These are phyloP conservation scores for Volutella citrinella DNA, from an alignment of 2,329 filamentous ascomycete genomes.

Conservation along the genomic window DNA sequence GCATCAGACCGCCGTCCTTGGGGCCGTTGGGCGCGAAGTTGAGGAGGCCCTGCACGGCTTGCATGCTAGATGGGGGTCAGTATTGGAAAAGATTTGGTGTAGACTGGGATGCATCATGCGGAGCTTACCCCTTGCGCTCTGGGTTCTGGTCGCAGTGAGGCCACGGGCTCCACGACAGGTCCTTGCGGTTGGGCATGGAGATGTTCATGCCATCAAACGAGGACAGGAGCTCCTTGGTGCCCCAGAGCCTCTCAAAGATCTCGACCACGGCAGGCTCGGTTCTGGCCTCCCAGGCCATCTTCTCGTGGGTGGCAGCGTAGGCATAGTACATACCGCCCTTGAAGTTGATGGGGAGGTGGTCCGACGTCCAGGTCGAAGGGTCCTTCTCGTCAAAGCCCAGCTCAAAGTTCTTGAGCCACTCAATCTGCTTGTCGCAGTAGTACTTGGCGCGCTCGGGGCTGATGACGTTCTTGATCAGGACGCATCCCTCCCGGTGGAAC, in stretches of 20 bases:
- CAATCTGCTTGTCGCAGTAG: slow-evolving; percentile 22
- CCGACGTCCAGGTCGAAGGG: slow-evolving; percentile 16
- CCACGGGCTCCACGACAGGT: slow-evolving; percentile 26
- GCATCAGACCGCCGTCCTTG: slow-evolving; percentile 33
- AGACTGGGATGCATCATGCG: no score
- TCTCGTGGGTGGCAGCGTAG: slow-evolving; percentile 46
- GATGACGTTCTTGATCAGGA: slow-evolving; percentile 22
- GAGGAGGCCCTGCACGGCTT: slow-evolving; percentile 48
- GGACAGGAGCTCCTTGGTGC: slow-evolving; percentile 44
- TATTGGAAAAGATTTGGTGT: no score
- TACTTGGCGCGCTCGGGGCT: slow-evolving; percentile 18
- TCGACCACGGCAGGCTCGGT: slow-evolving; percentile 43
- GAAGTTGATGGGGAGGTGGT: slow-evolving; percentile 19
- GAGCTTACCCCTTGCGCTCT: slow-evolving; percentile 29
- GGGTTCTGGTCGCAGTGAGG: slow-evolving; percentile 21
- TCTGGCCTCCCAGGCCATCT: slow-evolving; percentile 48
- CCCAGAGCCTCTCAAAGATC: slow-evolving; percentile 44
- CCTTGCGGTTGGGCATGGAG: slow-evolving; percentile 38
- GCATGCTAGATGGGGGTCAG: slow-evolving; percentile 27
- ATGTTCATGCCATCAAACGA: slow-evolving; percentile 39
- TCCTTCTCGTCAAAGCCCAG: slow-evolving; percentile 21
- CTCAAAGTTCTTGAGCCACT: slow-evolving; percentile 22
- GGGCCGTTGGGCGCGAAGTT: slow-evolving; percentile 37
- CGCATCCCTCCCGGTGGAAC: slow-evolving; percentile 21
- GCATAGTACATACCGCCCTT: slow-evolving; percentile 45